Base-by-base conservation (phyloP, 2,329 filamentous ascomycete genomes). In the Colletotrichum spinosum region DNA sequence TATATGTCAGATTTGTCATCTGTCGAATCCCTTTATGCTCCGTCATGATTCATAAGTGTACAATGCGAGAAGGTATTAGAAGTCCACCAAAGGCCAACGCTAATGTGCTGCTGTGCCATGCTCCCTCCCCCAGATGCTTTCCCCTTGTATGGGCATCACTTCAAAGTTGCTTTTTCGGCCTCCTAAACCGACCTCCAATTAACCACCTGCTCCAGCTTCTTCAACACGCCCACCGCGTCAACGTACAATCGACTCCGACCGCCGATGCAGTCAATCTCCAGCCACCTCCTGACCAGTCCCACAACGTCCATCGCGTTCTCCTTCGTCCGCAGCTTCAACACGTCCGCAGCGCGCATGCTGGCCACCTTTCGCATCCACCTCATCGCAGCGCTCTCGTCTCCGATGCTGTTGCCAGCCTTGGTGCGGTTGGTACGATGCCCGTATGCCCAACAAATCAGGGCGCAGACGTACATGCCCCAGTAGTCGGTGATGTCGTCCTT, bases 391-490 rank as follows among this genome's bases (percentile, higher is more conserved):
- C 70, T 70, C 60, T 58, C 58, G 17, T 54, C 59, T 67, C 46
- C 61, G 67, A 52, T 68, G 64, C 66, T 64, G 68, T 72, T 41
- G 50, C 49, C 69, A 8, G 67, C 65, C 33, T 63, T 37, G 69
- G 55, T 51, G 51, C 38, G 58, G 64, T 33, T 55, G 39, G 65
- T 66, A 9, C 73, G 73, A 61, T 84, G 77, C 2, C 81, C 80
- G 68, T 83, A 85, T 1, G 86, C 85, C 87, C 87, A 89, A 76
- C 84, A 87, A 68, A 89, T 84, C 54, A 89, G 78, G 8, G 84
- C 78, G 67, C 85, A 87, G 8, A 85, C 82, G 70, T 88, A 88
- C 53, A 88, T 70, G 38, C 77, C 81, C 85, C 85, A 87, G 70
- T 84, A 86, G 67, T 85, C 80, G 2, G 81, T 82, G 46, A 87